These are phyloP conservation scores for Hypholoma sublateritium DNA, from an alignment of 768 basidiomycete species.

Conservation along the genomic window DNA sequence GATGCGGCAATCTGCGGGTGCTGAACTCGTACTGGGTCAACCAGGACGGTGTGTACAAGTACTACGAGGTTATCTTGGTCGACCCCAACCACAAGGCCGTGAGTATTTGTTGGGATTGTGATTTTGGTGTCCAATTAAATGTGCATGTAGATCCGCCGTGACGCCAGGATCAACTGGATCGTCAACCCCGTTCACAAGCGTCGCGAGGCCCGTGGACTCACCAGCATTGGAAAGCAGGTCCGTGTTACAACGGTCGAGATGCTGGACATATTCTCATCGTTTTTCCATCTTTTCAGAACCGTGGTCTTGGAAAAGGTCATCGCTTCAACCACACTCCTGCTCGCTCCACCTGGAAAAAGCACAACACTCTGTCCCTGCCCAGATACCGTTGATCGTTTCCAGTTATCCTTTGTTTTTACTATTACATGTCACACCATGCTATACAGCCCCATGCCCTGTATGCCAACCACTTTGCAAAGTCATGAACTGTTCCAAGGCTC, in stretches of 20 bases:
- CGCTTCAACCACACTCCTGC: slow-evolving; percentile 92
- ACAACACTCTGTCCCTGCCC: slow-evolving; percentile 95
- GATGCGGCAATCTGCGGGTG: slow-evolving; percentile 96
- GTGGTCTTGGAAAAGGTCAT: slow-evolving; percentile 95
- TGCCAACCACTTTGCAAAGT: slow-evolving; percentile 2
- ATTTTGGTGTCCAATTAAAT: slow-evolving; percentile 7
- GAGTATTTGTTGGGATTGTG: slow-evolving; percentile 29
- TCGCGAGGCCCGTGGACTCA: slow-evolving; percentile 96
- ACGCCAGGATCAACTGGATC: slow-evolving; percentile 99
- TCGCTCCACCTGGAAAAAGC: slow-evolving; percentile 92
- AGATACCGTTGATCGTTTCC: slow-evolving; percentile 71
- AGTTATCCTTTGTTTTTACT: slow-evolving; percentile 21
- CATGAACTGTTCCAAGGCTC: neutral
- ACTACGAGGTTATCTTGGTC: slow-evolving; percentile 98
- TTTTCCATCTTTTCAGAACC: slow-evolving; percentile 58
- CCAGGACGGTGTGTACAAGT: slow-evolving; percentile 98
- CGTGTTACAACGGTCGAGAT: slow-evolving; percentile 19
- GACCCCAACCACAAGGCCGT: slow-evolving; percentile 95
- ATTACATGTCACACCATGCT: slow-evolving; percentile 23
- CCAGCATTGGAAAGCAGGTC: slow-evolving; percentile 94
- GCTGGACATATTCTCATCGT: slow-evolving; percentile 1
- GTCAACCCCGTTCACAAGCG: slow-evolving; percentile 97
- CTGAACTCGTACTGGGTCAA: slow-evolving; percentile 99
- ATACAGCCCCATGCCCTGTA: slow-evolving; percentile 19
- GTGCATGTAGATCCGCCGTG: slow-evolving; percentile 75